These are phyloP conservation scores for Daldinia sp. DNA, from an alignment of 2,329 filamentous ascomycete species.

Conservation along the genomic window DNA sequence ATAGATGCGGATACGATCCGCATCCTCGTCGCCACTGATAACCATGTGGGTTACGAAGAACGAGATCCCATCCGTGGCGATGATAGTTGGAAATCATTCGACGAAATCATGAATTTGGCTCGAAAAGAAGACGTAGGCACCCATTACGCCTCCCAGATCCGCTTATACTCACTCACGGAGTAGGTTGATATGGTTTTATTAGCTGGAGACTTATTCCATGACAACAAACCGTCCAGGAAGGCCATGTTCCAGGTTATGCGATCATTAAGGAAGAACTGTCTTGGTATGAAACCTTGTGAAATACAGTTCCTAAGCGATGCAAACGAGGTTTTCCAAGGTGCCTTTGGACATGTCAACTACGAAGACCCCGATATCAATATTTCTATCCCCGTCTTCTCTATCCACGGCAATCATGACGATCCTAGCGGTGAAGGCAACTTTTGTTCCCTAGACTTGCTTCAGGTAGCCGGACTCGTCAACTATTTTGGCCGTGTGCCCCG, in stretches of 20 bases:
- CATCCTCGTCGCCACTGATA: slow-evolving; percentile 93
- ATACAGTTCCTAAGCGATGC: slow-evolving; percentile 94
- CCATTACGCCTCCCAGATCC: neutral
- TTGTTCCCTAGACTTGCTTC: slow-evolving; percentile 88
- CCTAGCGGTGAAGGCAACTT: slow-evolving; percentile 95
- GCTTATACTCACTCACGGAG: slow-evolving; percentile 18
- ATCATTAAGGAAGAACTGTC: slow-evolving; percentile 89
- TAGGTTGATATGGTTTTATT: slow-evolving; percentile 95
- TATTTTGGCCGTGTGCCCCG: slow-evolving; percentile 94
- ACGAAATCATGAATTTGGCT: slow-evolving; percentile 92
- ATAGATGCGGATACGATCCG: slow-evolving; percentile 80
- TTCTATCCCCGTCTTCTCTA: slow-evolving; percentile 96
- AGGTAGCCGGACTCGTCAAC: slow-evolving; percentile 90
- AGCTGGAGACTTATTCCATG: slow-evolving; percentile 94
- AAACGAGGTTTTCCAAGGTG: slow-evolving; percentile 86
- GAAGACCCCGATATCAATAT: slow-evolving; percentile 97
- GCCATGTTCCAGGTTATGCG: slow-evolving; percentile 98
- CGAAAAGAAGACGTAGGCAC: slow-evolving; percentile 75
- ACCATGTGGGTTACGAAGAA: slow-evolving; percentile 97
- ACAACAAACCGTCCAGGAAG: slow-evolving; percentile 96
- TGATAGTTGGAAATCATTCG: slow-evolving; percentile 95
- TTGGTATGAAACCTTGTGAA: slow-evolving; percentile 94
- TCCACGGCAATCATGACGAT: slow-evolving; percentile 98
- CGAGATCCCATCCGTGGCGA: slow-evolving; percentile 93
- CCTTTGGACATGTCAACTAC: slow-evolving; percentile 96